Conservation (phyloP, 345 rosid species). For the Eucalyptus polyanthemos region DNA sequence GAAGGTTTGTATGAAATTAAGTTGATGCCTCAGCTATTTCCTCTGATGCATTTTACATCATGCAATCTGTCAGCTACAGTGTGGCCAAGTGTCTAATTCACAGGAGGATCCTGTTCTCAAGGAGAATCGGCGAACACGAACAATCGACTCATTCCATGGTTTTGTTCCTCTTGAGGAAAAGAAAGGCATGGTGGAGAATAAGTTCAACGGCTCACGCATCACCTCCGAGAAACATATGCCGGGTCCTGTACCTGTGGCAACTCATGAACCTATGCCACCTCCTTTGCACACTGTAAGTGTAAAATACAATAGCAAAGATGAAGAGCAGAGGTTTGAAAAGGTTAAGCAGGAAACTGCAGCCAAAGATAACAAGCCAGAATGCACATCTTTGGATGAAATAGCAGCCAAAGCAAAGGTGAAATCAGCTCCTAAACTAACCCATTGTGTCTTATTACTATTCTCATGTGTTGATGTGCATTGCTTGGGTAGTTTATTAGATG, state of each 20-base stretch:
- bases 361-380: not conserved
- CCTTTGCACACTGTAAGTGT: not conserved
- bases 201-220: not conserved
- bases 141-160: not conserved
- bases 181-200: not conserved
- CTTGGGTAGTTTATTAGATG: not conserved
- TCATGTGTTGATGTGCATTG: not conserved
- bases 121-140: not conserved
- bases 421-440: not conserved
- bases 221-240: not conserved
- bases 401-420: not conserved
- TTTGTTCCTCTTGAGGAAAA: not conserved
- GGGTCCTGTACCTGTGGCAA: not conserved
- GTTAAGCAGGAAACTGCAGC: not conserved
- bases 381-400: not conserved
- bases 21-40: not conserved
- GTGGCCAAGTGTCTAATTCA: not conserved
- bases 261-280: not conserved
- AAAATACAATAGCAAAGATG: not conserved
- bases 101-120: not conserved
- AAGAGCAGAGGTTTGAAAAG: not conserved
- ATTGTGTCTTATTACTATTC: not conserved
- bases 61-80: not conserved
- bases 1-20: not conserved
- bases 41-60: not conserved